Evolutionary conservation across 1,284 basidiomycete genomes (phyloP).

Genomic region (Phylloporus sp.): DNA sequence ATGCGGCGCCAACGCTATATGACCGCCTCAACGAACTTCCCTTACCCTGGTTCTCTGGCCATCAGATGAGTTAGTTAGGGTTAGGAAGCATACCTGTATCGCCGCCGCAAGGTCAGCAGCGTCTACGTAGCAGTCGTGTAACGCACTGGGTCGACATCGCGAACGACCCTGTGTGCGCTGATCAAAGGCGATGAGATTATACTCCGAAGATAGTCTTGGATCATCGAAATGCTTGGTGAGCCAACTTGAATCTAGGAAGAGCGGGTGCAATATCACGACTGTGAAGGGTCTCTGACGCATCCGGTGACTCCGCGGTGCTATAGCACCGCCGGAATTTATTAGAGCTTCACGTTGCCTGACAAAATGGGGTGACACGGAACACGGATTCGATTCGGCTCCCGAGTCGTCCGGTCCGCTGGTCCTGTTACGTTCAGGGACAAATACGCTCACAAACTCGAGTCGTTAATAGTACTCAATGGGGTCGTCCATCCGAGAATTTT

Average conservation of each 20-base stretch:
- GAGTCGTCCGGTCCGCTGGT: not conserved
- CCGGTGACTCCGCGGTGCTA: constrained; percentile 14
- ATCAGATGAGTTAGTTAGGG: no score
- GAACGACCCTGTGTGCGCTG: constrained; percentile 70
- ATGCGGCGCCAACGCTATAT: no score
- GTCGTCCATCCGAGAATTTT: not conserved
- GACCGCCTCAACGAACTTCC: no score
- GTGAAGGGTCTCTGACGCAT: constrained; percentile 21
- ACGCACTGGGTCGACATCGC: constrained; percentile 51
- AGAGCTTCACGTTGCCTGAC: constrained; percentile 26
- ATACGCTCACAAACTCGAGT: not conserved
- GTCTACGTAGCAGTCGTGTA: constrained; percentile 74
- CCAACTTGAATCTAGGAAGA: constrained; percentile 72
- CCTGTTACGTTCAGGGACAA: no score
- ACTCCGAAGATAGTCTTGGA: constrained; percentile 56
- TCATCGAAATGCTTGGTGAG: constrained; percentile 68
- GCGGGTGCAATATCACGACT: constrained; percentile 67
- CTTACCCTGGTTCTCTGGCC: no score
- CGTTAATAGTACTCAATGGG: no score
- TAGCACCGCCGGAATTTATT: constrained; percentile 25
- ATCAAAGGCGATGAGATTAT: constrained; percentile 76
- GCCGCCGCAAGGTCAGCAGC: constrained; percentile 74
- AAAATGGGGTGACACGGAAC: constrained; percentile 19
- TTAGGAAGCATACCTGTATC: constrained; percentile 53
- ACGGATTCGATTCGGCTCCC: constrained; percentile 2